Base-by-base conservation (phyloP, 1,139 yeast species). In the Scheffersomyces lignicola region DNA sequence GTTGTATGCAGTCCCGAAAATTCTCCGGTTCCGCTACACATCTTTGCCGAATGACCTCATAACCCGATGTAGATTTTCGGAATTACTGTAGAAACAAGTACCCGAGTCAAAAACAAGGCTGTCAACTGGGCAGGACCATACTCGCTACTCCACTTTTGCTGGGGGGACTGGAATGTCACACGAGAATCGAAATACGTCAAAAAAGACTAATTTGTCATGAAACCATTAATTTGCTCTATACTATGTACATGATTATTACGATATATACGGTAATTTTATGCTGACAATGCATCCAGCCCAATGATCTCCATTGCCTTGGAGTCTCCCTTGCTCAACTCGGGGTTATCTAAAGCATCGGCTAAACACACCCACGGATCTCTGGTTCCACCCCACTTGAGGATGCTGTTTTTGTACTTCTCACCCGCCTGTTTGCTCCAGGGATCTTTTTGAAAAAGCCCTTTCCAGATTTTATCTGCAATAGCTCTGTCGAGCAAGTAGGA, bases 371-470 rank as follows among this genome's bases (percentile, higher is more conserved):
- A 89, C 0, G 97, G 95, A 50, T 88, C 92, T 42, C 79, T 73
- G 5, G 95, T 78, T 0, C 98, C 98, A 18, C 99, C 98, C 96
- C 97, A 90, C 52, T 77, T 76, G 42, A 94, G 65, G 1, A 94
- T 81, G 43, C 80, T 74, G 18, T 78, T 65, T 42, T 76, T 79
- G 57, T 89, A 87, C 47, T 76, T 77, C 37, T 78, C 82, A 11
- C 99, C 99, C 4, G 86, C 84, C 3, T 56, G 66, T 23, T 85
- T 62, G 42, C 80, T 76, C 58, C 85, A 73, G 1, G 97, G 96
- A 53, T 86, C 78, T 11, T 72, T 49, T 4, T 56, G 61, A 55
- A 94, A 92, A 31, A 92, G 64, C 31, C 76, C 80, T 13, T 73
- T 69, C 94, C 96, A 92, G 3, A 92, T 76, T 49, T 82, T 80